Percentiles rank a stretch among this genome's conserved stretches.
These are phyloP conservation scores for Rubia peregrina DNA, from an alignment of 305 asterid genomes.

Conservation along the genomic window DNA sequence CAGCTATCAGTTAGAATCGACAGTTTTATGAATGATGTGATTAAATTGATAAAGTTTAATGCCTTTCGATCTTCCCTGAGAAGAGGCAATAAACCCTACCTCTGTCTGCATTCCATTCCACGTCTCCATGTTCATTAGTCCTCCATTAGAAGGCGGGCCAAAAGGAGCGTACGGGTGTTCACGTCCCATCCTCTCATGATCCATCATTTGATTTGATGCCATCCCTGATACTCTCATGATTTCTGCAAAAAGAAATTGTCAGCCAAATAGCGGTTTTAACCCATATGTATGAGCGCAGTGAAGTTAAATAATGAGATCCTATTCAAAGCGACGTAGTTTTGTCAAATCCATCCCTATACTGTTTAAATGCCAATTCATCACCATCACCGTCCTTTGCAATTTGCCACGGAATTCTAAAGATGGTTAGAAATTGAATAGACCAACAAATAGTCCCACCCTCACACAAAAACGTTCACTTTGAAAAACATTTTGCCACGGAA, in stretches of 20 bases:
- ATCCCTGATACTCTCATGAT: conserved; percentile 44
- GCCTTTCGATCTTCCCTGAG: conserved; percentile 5
- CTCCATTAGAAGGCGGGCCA: conserved; percentile 47
- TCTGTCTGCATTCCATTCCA: conserved; percentile 62
- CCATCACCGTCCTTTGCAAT: background rate
- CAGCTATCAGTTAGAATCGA: background rate
- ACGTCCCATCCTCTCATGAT: conserved; percentile 50
- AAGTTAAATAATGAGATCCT: background rate
- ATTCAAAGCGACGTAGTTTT: background rate
- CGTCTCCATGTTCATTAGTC: conserved; percentile 36
- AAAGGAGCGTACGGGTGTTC: conserved; percentile 42
- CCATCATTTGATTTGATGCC: conserved; percentile 39
- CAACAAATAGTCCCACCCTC: background rate
- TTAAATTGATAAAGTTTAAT: conserved; percentile 6
- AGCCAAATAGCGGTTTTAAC: conserved; percentile 6
- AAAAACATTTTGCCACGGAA: background rate
- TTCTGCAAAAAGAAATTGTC: conserved; percentile 36
- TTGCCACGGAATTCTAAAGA: background rate
- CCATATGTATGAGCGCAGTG: background rate
- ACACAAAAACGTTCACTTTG: background rate
- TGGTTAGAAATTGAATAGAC: background rate
- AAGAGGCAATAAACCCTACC: conserved; percentile 28
- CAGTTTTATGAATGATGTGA: conserved; percentile 7
- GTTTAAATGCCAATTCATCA: background rate
- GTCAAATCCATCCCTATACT: background rate